Evolutionary conservation across 371 early-diverging fungal genomes (phyloP), one percentile per base, ranked within the genome.

Genomic region (Coemansia sp.): DNA sequence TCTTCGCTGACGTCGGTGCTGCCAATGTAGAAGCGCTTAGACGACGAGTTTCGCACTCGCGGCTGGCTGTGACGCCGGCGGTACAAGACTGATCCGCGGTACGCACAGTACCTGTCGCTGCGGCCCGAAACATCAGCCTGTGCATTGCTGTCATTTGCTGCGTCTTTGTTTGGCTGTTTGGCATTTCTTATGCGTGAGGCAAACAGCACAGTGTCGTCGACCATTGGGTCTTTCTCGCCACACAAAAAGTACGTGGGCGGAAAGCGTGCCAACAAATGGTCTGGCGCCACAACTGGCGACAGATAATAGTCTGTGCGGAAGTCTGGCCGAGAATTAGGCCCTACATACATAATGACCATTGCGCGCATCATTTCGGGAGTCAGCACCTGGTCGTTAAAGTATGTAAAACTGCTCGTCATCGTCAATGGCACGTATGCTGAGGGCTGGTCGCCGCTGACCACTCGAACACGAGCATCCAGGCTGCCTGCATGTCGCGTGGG

Each of bases 201-300:
- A 76, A 97, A 90, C 22, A 96, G 83, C 14, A 97, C 89, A 1
- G 96, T 92, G 76, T 98, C 98, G 77, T 98, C 98, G 1, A 96
- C 93, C 24, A 98, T 84, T 0, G 98, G 98, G 78, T 98, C 98
- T 66, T 91, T 91, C 69, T 97, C 97, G 56, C 98, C 98, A 64
- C 91, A 91, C 47, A 97, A 84, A 71, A 97, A 86, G 71, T 90
- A 95, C 0, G 91, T 90, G 18, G 89, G 88, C 6, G 98, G 97
- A 76, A 95, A 97, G 50, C 90, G 86, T 0, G 92, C 94, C 51
- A 98, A 78, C 26, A 97, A 63, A 40, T 89, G 86, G 64, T 92
- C 89, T 0, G 97, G 96, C 0, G 95, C 94, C n/a, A 90, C 84
- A 3, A 93, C 82, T 6, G 98, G 98, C 8, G 89, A 90, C 14